These are phyloP conservation scores for Tuber indicum DNA, from an alignment of 495 filamentous ascomycete species.

Conservation along the genomic window DNA sequence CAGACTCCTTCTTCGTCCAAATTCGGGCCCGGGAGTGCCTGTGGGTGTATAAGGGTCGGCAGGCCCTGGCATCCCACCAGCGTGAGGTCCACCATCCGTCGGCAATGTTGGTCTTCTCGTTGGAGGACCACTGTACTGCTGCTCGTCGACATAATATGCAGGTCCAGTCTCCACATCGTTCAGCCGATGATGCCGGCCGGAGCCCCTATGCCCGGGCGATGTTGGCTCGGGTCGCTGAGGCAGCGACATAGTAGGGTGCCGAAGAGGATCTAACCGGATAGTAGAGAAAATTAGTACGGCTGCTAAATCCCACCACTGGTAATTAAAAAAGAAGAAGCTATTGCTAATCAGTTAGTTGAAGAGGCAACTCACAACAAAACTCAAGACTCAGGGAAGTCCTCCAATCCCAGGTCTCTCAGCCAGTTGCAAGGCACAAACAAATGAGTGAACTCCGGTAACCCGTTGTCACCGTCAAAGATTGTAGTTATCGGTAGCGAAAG, in stretches of 20 bases:
- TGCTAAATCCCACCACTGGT: neutral
- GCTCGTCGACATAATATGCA: slow-evolving; percentile 43
- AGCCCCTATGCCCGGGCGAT: slow-evolving; percentile 25
- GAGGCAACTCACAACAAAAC: slow-evolving; percentile 12
- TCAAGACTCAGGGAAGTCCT: slow-evolving; percentile 27
- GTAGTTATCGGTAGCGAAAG: slow-evolving; percentile 7
- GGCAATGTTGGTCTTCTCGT: slow-evolving; percentile 32
- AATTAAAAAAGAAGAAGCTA: slow-evolving; percentile 1
- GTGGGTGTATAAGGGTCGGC: slow-evolving; percentile 34
- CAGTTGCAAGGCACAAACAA: slow-evolving; percentile 6
- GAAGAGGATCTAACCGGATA: slow-evolving; percentile 8
- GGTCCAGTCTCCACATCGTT: slow-evolving; percentile 22
- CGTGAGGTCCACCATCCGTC: slow-evolving; percentile 43
- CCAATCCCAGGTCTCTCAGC: slow-evolving; percentile 17
- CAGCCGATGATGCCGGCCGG: slow-evolving; percentile 1
- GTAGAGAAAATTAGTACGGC: slow-evolving; percentile 7
- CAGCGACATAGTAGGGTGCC: slow-evolving; percentile 22
- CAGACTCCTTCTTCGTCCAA: slow-evolving; percentile 71
- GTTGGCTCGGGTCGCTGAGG: slow-evolving; percentile 29
- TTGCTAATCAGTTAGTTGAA: neutral
- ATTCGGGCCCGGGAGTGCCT: slow-evolving; percentile 44
- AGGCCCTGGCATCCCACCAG: slow-evolving; percentile 40
- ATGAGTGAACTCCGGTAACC: slow-evolving; percentile 12
- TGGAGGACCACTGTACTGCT: slow-evolving; percentile 43
- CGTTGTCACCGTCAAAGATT: slow-evolving; percentile 3